Evolutionary conservation across 345 rosid species (phyloP), one percentile per base, ranked within the genome.

Genomic region (Salix brachista): DNA sequence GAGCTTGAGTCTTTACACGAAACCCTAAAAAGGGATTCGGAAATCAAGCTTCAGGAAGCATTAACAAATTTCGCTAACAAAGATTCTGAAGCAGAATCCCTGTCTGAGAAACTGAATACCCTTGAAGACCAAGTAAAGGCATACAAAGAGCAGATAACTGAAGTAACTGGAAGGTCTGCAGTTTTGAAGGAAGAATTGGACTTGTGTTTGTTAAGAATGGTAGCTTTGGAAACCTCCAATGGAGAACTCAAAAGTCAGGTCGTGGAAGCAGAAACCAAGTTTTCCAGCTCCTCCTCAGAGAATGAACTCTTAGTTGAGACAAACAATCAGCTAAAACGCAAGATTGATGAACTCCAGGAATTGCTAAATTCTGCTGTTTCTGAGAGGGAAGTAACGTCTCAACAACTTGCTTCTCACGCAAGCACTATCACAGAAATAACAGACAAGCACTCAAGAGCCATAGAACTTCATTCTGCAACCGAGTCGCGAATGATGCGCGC

Each of bases 261-360:
- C 21, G 68, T 52, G 61, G 92, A 88, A 86, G 89, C 85, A 70
- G 90, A 90, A 81, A 85, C 80, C 67, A 91, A 84, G 83, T 88
- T 83, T 67, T 82, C 88, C 56, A 90, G 84, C 80, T 83, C 94
- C 58, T 75, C 67, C 48, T 88, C 91, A 26, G 96, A 96, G 52
- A 91, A 84, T 75, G 90, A 89, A 77, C 86, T 91, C 36, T 81
- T 94, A 67, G 89, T 84, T 28, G 93, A 87, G 87, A 88, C 96
- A 61, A 96, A 91, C 84, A 84, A 80, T 77, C 96, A 94, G 78
- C 97, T 94, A n/a, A 91, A 91, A 80, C 80, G 72, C 72, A 89
- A 86, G 85, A 83, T 92, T 30, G 89, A 88, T 65, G 98, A 94
- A 78, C 95, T 94, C 75, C 88, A 94, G 74, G 93, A 88, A 72